These are phyloP conservation scores for Yamagishiella unicocca DNA, from an alignment of 139 green algal genomes.

Conservation along the genomic window DNA sequence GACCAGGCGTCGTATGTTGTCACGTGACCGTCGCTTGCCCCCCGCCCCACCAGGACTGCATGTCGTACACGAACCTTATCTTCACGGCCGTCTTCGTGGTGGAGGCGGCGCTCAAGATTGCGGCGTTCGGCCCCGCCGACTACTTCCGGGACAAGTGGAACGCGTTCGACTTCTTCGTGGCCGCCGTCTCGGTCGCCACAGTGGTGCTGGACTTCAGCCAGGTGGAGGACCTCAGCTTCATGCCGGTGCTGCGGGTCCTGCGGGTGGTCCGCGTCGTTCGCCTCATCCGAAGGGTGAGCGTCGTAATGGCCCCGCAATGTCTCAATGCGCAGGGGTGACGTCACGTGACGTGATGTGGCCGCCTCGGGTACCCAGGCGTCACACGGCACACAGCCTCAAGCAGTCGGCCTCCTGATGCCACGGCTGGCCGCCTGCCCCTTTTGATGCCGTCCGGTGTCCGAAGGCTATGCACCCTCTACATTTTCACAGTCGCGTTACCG, in stretches of 20 bases:
- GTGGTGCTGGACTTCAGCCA: constrained; percentile 55
- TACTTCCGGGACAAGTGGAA: constrained; percentile 57
- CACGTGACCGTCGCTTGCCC: background rate
- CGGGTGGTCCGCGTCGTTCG: constrained; percentile 59
- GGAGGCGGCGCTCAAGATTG: constrained; percentile 73
- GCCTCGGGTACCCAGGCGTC: background rate
- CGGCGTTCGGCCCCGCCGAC: constrained; percentile 44
- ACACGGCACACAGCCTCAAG: too few species aligned
- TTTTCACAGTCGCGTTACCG: too few species aligned
- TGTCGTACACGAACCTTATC: constrained; percentile 59
- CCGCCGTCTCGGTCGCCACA: constrained; percentile 54
- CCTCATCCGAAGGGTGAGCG: constrained; percentile 36
- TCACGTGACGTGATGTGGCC: background rate
- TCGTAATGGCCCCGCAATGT: too few species aligned
- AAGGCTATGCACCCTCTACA: too few species aligned
- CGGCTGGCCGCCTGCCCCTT: too few species aligned
- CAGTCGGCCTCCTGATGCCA: too few species aligned
- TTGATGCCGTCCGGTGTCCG: too few species aligned
- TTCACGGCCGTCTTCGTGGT: constrained; percentile 76
- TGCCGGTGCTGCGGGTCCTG: constrained; percentile 77
- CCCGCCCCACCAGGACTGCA: constrained; percentile 11
- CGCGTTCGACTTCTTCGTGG: constrained; percentile 78
- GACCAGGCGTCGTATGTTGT: too few species aligned
- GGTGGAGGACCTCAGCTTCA: constrained; percentile 56
- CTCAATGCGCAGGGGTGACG: too few species aligned